Conservation (phyloP, 2,329 filamentous ascomycete species). For the Penicillium sp. region DNA sequence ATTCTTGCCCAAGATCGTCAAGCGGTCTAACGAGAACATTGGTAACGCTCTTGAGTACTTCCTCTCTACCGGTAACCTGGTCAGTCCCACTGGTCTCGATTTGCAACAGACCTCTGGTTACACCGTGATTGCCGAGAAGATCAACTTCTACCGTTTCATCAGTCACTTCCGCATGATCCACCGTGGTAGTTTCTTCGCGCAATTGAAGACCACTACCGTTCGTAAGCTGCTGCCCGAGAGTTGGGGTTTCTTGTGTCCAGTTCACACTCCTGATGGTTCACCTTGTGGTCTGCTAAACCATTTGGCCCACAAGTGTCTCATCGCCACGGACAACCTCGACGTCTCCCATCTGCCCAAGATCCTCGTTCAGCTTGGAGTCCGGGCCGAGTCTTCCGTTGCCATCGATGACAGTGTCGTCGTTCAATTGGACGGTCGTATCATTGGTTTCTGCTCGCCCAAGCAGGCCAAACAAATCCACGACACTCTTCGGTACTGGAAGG, state of each 20-base stretch:
- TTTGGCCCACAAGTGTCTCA: slow-evolving; percentile 89
- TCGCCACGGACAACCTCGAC: slow-evolving; percentile 75
- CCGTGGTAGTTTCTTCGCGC: slow-evolving; percentile 97
- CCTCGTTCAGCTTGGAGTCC: slow-evolving; percentile 77
- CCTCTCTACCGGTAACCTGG: slow-evolving; percentile 89
- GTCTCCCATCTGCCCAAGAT: slow-evolving; percentile 73
- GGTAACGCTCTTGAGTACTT: slow-evolving; percentile 91
- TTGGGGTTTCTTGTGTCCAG: slow-evolving; percentile 96
- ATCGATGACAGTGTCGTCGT: slow-evolving; percentile 83
- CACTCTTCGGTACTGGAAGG: slow-evolving; percentile 92
- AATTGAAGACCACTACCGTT: slow-evolving; percentile 95
- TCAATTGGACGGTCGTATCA: slow-evolving; percentile 83
- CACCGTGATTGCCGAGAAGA: slow-evolving; percentile 95
- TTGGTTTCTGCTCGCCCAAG: slow-evolving; percentile 86
- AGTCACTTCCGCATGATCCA: slow-evolving; percentile 99
- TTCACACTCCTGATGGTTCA: slow-evolving; percentile 94
- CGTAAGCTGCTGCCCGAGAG: slow-evolving; percentile 93
- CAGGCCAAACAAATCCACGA: slow-evolving; percentile 81
- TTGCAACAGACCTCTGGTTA: slow-evolving; percentile 93
- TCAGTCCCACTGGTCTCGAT: slow-evolving; percentile 89
- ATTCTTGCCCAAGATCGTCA: slow-evolving; percentile 76
- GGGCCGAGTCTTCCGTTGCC: slow-evolving; percentile 72
- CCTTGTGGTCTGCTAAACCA: slow-evolving; percentile 96
- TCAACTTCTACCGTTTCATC: slow-evolving; percentile 98
- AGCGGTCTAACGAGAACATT: slow-evolving; percentile 82